These are phyloP conservation scores for Calocera cornea DNA, from an alignment of 768 basidiomycete genomes.

Conservation along the genomic window DNA sequence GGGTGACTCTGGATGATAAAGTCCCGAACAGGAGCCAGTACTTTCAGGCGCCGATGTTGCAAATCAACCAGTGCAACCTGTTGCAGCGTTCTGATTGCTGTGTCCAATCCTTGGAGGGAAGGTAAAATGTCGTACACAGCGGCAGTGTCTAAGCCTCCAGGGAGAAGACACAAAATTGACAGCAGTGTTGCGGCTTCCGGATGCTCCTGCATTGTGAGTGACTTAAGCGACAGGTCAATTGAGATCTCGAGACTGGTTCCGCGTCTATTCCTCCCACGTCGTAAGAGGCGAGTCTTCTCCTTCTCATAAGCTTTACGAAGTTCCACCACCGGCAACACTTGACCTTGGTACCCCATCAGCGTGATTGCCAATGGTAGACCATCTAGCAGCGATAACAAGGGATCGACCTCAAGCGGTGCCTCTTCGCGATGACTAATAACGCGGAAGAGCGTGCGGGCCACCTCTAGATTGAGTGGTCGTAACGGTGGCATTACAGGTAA, in stretches of 20 bases:
- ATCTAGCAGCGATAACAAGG: not conserved
- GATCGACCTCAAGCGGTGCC: not conserved
- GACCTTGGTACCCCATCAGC: not conserved
- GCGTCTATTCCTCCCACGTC: conserved; percentile 1
- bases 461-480: conserved; percentile 9
- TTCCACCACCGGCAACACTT: not conserved
- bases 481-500: conserved; percentile 1
- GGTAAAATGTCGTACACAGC: not conserved
- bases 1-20: not conserved
- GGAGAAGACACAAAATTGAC: conserved; percentile 19
- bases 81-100: not conserved
- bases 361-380: not conserved
- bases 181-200: conserved; percentile 19
- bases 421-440: not conserved
- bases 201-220: conserved; percentile 14
- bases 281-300: conserved; percentile 2
- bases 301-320: not conserved
- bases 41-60: not conserved
- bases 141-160: conserved; percentile 14
- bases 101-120: not conserved
- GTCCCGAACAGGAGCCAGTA: not conserved
- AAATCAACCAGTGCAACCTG: not conserved
- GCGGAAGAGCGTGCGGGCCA: not conserved
- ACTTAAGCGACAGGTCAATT: conserved; percentile 18
- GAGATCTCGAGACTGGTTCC: conserved; percentile 16